Evolutionary conservation across 1,284 basidiomycete species (phyloP).

Genomic region (Pseudozyma sp.): DNA sequence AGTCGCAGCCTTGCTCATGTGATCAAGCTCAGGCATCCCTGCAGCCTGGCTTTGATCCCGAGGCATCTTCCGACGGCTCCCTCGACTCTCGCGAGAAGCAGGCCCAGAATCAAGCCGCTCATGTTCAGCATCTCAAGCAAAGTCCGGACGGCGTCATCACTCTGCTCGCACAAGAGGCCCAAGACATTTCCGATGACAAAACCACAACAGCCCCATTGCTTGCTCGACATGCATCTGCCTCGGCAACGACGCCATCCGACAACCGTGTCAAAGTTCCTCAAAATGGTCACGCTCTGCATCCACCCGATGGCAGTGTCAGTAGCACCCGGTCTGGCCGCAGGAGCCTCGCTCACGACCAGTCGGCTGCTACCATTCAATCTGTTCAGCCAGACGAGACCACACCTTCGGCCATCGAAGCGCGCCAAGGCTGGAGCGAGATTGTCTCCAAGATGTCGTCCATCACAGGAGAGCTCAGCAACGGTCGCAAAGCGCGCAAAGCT

Average conservation of each 20-base stretch:
- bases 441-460: conserved; percentile 45
- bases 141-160: conserved; percentile 47
- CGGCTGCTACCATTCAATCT: conserved; percentile 25
- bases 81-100: conserved; percentile 9
- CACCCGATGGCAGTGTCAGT: background rate
- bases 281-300: background rate
- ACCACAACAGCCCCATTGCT: conserved; percentile 18
- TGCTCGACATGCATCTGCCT: background rate
- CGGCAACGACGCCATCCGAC: background rate
- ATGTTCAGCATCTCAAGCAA: conserved; percentile 40
- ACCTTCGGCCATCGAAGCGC: conserved; percentile 48
- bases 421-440: conserved; percentile 58
- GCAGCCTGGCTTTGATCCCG: background rate
- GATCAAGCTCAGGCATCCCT: background rate
- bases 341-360: conserved; percentile 23
- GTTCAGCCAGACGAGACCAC: conserved; percentile 25
- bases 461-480: conserved; percentile 19
- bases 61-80: background rate
- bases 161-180: conserved; percentile 39
- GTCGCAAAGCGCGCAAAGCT: conserved; percentile 14
- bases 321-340: conserved; percentile 8
- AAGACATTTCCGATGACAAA: conserved; percentile 35
- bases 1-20: conserved; percentile 26
- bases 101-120: conserved; percentile 26
- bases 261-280: background rate